These are phyloP conservation scores for Coffea eugenioides DNA, from an alignment of 257 asterid species.

Conservation along the genomic window DNA sequence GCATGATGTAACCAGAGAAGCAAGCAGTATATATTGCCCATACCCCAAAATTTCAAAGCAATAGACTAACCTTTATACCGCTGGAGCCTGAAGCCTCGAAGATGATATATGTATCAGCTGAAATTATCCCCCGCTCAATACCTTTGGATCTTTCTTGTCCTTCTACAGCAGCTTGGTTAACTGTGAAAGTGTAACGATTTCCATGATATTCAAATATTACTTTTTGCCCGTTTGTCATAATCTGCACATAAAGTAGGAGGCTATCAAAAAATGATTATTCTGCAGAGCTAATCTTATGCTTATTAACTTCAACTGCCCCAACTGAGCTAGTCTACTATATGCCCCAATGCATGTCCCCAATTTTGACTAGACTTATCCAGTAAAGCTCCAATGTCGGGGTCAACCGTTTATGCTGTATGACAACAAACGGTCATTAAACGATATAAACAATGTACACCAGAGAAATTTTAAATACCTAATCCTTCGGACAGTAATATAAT, in stretches of 20 bases:
- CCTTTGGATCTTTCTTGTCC: conserved; percentile 60
- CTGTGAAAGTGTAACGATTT: conserved; percentile 72
- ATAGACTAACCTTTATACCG: conserved; percentile 73
- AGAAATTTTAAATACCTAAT: background rate
- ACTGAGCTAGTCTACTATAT: background rate
- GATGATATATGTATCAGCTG: conserved; percentile 79
- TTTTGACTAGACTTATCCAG: background rate
- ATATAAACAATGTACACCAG: background rate
- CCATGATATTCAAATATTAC: conserved; percentile 91
- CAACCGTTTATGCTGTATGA: background rate
- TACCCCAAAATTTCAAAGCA: conserved; percentile 16
- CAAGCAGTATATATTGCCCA: conserved; percentile 12
- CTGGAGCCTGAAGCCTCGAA: conserved; percentile 80
- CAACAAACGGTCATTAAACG: background rate
- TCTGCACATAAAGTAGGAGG: conserved; percentile 38
- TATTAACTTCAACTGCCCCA: background rate
- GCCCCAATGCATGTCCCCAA: background rate
- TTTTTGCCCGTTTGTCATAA: conserved; percentile 86
- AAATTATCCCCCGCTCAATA: conserved; percentile 78
- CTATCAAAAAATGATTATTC: background rate
- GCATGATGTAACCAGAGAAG: conserved; percentile 12
- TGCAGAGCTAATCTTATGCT: background rate
- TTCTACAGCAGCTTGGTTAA: conserved; percentile 77
- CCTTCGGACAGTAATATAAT: background rate
- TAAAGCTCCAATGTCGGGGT: background rate